Percentiles rank a stretch among this genome's conserved stretches.
Evolutionary conservation across 495 filamentous ascomycete genomes (phyloP).

Genomic region (Astrothelium macrocarpum): DNA sequence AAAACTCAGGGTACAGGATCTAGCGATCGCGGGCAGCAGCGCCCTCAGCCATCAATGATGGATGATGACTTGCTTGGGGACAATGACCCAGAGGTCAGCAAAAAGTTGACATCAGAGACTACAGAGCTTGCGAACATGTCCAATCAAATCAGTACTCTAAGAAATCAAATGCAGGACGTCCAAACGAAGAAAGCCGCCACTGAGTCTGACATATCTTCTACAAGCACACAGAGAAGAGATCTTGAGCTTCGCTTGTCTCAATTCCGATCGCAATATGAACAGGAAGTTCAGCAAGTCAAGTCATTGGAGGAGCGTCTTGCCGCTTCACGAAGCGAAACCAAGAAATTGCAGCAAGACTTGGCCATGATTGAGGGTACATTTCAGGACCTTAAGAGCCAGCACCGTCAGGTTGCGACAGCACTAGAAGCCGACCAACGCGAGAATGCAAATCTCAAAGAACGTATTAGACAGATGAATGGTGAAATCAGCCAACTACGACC

Average conservation of each 20-base stretch:
- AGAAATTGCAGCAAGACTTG: conserved; percentile 70
- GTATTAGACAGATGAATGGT: conserved; percentile 68
- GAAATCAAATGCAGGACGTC: conserved; percentile 88
- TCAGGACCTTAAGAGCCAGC: conserved; percentile 77
- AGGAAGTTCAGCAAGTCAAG: conserved; percentile 79
- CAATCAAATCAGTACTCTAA: conserved; percentile 81
- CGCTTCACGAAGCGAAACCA: conserved; percentile 65
- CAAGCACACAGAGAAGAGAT: conserved; percentile 75
- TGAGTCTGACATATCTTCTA: conserved; percentile 69
- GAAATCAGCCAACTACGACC: conserved; percentile 77
- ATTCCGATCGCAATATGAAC: conserved; percentile 78
- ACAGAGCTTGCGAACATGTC: conserved; percentile 92
- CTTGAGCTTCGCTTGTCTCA: conserved; percentile 81
- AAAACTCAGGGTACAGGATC: conserved; percentile 65
- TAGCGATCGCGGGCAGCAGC: conserved; percentile 9
- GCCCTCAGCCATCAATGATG: conserved; percentile 21
- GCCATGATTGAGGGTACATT: conserved; percentile 70
- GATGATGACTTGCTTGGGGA: conserved; percentile 92
- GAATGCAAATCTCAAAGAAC: conserved; percentile 75
- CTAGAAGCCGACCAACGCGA: conserved; percentile 83
- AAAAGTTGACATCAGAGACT: conserved; percentile 77
- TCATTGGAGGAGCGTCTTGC: conserved; percentile 73
- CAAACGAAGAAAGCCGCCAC: conserved; percentile 67
- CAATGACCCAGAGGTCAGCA: conserved; percentile 80
- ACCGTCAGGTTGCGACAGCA: conserved; percentile 60